These are phyloP conservation scores for Brassica juncea DNA, from an alignment of 345 rosid species.

Conservation along the genomic window DNA sequence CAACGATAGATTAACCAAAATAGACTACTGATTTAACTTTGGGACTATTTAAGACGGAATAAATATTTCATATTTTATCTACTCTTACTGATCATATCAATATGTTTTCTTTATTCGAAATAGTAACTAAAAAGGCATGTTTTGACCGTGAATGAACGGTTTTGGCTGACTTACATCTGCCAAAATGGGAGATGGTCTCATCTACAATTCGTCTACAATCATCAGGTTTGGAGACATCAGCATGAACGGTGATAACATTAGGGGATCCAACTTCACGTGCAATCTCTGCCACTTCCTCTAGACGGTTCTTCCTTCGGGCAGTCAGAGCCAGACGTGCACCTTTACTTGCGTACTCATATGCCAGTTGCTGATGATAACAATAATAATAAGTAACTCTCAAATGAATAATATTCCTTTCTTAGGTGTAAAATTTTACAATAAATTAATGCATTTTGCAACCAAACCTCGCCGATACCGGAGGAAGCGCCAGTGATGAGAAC, in stretches of 20 bases:
- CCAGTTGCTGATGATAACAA: conserved; percentile 46
- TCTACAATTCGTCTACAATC: conserved; percentile 53
- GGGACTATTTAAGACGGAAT: neutral
- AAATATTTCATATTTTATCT: neutral
- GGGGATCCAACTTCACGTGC: conserved; percentile 56
- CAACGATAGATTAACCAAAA: neutral
- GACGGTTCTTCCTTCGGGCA: conserved; percentile 46
- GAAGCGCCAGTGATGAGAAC: conserved; percentile 69
- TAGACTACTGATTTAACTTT: neutral
- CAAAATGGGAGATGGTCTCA: conserved; percentile 49
- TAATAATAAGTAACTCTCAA: neutral
- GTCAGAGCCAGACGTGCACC: conserved; percentile 56
- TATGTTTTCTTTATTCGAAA: neutral
- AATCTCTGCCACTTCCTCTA: conserved; percentile 50
- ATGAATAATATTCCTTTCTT: neutral
- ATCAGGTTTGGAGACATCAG: conserved; percentile 53
- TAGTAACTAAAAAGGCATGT: neutral
- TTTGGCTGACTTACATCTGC: conserved; percentile 46
- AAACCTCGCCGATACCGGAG: conserved; percentile 73
- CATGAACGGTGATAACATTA: conserved; percentile 44
- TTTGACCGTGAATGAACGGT: neutral
- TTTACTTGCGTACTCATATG: conserved; percentile 56
- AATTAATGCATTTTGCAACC: neutral
- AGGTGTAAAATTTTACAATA: neutral
- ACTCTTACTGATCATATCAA: neutral